These are phyloP conservation scores for Plantago ovata DNA, from an alignment of 257 asterid species.

Conservation along the genomic window DNA sequence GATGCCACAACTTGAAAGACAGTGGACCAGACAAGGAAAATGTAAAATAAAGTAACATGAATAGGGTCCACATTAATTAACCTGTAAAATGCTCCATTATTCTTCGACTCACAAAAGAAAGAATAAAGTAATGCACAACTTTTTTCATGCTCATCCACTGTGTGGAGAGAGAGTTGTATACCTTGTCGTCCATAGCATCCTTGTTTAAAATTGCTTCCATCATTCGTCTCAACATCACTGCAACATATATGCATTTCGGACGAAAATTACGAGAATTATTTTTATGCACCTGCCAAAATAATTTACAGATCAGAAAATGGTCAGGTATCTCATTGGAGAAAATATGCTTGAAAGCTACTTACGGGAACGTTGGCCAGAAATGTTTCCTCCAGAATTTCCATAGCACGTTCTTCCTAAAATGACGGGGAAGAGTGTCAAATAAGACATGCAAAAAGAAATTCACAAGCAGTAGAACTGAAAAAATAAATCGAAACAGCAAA, in stretches of 20 bases:
- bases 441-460: slow-evolving; percentile 10
- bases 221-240: slow-evolving; percentile 96
- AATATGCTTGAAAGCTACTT: slow-evolving; percentile 28
- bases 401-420: slow-evolving; percentile 66
- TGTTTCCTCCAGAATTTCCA: slow-evolving; percentile 50
- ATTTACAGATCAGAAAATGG: slow-evolving; percentile 17
- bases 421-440: slow-evolving; percentile 15
- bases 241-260: slow-evolving; percentile 88
- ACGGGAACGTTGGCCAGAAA: slow-evolving; percentile 88
- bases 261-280: slow-evolving; percentile 83
- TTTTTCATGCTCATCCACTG: not conserved
- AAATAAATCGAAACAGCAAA: slow-evolving; percentile 5
- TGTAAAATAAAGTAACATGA: too few species aligned
- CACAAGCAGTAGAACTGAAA: slow-evolving; percentile 4
- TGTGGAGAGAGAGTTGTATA: slow-evolving; percentile 18
- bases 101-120: not conserved
- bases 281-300: slow-evolving; percentile 45
- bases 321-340: slow-evolving; percentile 9
- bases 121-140: not conserved
- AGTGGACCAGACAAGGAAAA: too few species aligned
- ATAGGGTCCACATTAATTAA: too few species aligned
- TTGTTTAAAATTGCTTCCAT: slow-evolving; percentile 91
- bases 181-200: slow-evolving; percentile 98
- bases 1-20: too few species aligned
- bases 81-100: too few species aligned